These are phyloP conservation scores for Diplodia mutila DNA, from an alignment of 2,329 filamentous ascomycete genomes.

Conservation along the genomic window DNA sequence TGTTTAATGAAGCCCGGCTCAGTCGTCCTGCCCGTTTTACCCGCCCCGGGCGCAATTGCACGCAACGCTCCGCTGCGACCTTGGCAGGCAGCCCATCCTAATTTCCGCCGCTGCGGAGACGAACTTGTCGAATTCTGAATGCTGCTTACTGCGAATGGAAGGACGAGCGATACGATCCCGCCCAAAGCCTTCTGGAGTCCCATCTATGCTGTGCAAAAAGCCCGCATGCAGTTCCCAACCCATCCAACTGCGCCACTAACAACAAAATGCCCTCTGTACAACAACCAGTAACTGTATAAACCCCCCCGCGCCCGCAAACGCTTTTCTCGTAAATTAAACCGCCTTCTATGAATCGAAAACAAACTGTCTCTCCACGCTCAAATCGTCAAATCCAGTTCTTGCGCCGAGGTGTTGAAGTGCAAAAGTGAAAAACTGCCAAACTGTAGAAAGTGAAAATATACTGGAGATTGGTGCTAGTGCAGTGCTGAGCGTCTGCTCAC, in stretches of 20 bases:
- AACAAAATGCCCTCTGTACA: slow-evolving; percentile 16
- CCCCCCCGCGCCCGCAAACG: background rate
- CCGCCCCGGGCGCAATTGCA: slow-evolving; percentile 7
- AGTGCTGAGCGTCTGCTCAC: background rate
- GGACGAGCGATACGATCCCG: slow-evolving; percentile 15
- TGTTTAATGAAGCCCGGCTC: slow-evolving; percentile 24
- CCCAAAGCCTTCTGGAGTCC: slow-evolving; percentile 9
- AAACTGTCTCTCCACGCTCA: slow-evolving; percentile 1
- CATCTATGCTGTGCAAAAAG: slow-evolving; percentile 14
- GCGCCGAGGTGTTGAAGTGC: slow-evolving; percentile 5
- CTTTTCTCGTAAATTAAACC: slow-evolving; percentile 26
- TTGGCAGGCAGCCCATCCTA: slow-evolving; percentile 5
- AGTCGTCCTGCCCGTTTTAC: slow-evolving; percentile 19
- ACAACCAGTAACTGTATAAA: slow-evolving; percentile 13
- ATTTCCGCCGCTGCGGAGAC: slow-evolving; percentile 21
- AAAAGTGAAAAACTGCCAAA: background rate
- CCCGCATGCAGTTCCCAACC: slow-evolving; percentile 9
- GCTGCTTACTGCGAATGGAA: slow-evolving; percentile 21
- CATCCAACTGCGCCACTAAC: slow-evolving; percentile 13
- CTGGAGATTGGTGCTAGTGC: background rate
- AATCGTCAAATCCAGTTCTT: slow-evolving; percentile 6
- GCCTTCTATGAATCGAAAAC: slow-evolving; percentile 22
- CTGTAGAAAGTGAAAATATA: background rate
- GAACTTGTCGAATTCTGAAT: slow-evolving; percentile 11
- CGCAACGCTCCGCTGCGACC: slow-evolving; percentile 7